These are phyloP conservation scores for Deinandra increscens DNA, from an alignment of 129 eudicot genomes.

Conservation along the genomic window DNA sequence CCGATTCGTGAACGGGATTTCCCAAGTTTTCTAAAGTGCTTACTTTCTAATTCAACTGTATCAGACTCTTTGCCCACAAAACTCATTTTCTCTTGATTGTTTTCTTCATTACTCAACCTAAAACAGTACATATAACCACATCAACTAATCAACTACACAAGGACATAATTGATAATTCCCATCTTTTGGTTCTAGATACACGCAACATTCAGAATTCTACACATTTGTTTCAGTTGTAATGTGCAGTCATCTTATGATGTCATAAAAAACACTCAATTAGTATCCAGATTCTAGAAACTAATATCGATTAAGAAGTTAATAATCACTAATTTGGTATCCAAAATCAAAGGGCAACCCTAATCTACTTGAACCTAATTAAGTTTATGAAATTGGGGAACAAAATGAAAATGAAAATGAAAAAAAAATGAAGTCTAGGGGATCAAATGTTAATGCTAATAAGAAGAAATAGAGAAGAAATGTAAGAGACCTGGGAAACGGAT, in stretches of 20 bases:
- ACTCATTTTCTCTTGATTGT: slow-evolving; percentile 41
- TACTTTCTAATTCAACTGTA: slow-evolving; percentile 59
- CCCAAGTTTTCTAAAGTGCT: slow-evolving; percentile 53
- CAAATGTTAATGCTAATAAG: background rate
- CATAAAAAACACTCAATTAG: background rate
- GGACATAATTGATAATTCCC: background rate
- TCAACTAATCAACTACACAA: background rate
- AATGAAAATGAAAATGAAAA: background rate
- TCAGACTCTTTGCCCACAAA: slow-evolving; percentile 58
- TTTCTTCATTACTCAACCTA: slow-evolving; percentile 59
- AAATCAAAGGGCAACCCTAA: background rate
- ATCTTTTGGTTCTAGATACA: background rate
- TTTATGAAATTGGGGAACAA: slow-evolving; percentile 6
- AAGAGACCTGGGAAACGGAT: slow-evolving; percentile 47
- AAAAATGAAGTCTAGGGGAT: background rate
- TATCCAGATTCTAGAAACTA: background rate
- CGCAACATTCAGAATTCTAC: background rate
- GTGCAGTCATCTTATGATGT: background rate
- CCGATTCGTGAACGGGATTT: slow-evolving; percentile 61
- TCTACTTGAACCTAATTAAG: slow-evolving; percentile 3
- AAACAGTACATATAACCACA: slow-evolving; percentile 14
- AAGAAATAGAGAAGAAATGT: background rate
- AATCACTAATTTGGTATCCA: background rate
- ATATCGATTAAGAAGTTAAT: background rate
- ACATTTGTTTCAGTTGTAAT: slow-evolving; percentile 1